These are phyloP conservation scores for Blastocystis sp. DNA, from an alignment of 352 stramenopile genomes.

Conservation along the genomic window DNA sequence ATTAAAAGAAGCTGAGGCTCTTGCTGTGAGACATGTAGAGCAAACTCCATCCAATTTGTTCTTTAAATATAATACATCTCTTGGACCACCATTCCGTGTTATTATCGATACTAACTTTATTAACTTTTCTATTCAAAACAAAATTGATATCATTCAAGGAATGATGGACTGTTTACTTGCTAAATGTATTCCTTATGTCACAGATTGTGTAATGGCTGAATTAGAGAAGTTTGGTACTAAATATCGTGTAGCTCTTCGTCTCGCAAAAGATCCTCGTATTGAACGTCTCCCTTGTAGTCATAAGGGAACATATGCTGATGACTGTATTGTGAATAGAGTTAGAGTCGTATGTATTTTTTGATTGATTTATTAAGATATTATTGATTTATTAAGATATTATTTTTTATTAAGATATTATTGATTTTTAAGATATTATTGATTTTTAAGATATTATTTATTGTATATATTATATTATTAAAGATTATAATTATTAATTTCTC, in stretches of 20 bases:
- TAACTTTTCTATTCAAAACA: slow-evolving; percentile 98
- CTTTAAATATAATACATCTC: slow-evolving; percentile 96
- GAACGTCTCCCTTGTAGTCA: slow-evolving; percentile 81
- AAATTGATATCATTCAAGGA: slow-evolving; percentile 84
- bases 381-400: slow-evolving; percentile 1
- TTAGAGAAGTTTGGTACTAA: slow-evolving; percentile 95
- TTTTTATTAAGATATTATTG: slow-evolving; percentile 7
- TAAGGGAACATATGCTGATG: slow-evolving; percentile 97
- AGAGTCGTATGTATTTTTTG: slow-evolving; percentile 10
- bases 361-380: not conserved
- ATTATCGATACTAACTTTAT: slow-evolving; percentile 99
- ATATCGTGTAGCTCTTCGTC: slow-evolving; percentile 64
- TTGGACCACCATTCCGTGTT: slow-evolving; percentile 90
- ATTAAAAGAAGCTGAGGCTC: slow-evolving; percentile 65
- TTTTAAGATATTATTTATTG: not conserved
- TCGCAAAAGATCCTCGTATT: slow-evolving; percentile 93
- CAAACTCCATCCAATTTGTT: slow-evolving; percentile 89
- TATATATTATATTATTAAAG: not conserved
- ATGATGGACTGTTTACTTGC: slow-evolving; percentile 99
- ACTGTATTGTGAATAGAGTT: slow-evolving; percentile 71
- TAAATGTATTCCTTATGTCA: slow-evolving; percentile 91
- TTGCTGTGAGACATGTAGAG: slow-evolving; percentile 75
- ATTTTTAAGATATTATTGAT: slow-evolving; percentile 10
- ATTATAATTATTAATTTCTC: not conserved
- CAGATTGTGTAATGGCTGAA: slow-evolving; percentile 97